Conservation (phyloP, 2,329 filamentous ascomycete genomes). For the Fusarium pseudocircinatum region DNA sequence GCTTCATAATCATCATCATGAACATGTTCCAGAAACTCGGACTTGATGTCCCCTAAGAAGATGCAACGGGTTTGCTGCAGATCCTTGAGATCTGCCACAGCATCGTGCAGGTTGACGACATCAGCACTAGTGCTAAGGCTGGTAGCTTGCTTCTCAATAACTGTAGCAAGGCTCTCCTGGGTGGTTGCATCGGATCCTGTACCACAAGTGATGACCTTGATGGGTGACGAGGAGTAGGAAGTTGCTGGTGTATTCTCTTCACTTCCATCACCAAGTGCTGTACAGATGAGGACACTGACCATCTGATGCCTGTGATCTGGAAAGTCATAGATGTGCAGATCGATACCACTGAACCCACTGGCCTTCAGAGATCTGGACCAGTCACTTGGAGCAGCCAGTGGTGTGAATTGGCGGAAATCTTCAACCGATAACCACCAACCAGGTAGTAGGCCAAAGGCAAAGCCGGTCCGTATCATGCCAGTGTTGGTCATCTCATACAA, state of each 20-base stretch:
- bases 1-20: background rate
- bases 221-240: background rate
- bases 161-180: background rate
- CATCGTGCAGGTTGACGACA: background rate
- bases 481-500: slow-evolving; percentile 6
- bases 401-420: background rate
- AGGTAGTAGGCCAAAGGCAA: background rate
- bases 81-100: background rate
- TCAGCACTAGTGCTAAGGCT: background rate
- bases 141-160: background rate
- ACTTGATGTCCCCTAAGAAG: background rate
- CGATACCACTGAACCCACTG: slow-evolving; percentile 2
- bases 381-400: background rate
- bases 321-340: slow-evolving; percentile 6
- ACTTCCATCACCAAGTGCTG: background rate
- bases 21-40: background rate
- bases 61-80: background rate
- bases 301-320: background rate
- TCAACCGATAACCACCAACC: slow-evolving; percentile 6
- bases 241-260: background rate
- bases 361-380: background rate
- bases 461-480: background rate
- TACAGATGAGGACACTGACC: slow-evolving; percentile 3
- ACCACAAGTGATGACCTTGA: background rate
- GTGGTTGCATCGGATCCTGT: background rate